Conservation (phyloP, 2,329 filamentous ascomycete genomes). For the Fusarium citri region DNA sequence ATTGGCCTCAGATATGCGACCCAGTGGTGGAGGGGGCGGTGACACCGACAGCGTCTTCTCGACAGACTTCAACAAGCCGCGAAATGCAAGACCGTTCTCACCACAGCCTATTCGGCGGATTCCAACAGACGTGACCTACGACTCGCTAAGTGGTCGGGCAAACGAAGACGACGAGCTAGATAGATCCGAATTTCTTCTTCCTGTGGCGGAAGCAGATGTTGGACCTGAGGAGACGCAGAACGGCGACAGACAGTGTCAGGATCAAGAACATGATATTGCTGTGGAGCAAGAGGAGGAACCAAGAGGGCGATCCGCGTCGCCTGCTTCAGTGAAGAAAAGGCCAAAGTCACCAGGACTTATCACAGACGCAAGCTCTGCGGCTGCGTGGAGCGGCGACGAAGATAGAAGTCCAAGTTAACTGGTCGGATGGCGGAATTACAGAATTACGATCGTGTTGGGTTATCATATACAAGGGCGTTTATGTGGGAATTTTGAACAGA, state of each 20-base stretch:
- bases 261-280: neutral
- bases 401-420: slow-evolving; percentile 14
- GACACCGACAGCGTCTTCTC: slow-evolving; percentile 66
- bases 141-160: slow-evolving; percentile 50
- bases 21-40: slow-evolving; percentile 52
- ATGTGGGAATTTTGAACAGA: slow-evolving; percentile 33
- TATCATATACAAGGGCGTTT: slow-evolving; percentile 41
- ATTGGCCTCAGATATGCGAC: slow-evolving; percentile 51
- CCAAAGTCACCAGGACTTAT: slow-evolving; percentile 45
- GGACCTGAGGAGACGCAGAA: slow-evolving; percentile 25
- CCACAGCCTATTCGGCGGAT: slow-evolving; percentile 63
- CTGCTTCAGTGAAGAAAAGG: slow-evolving; percentile 27
- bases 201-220: slow-evolving; percentile 38
- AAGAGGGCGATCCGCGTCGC: slow-evolving; percentile 31
- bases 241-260: neutral
- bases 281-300: slow-evolving; percentile 26
- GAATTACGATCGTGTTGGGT: slow-evolving; percentile 2
- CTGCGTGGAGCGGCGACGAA: slow-evolving; percentile 39
- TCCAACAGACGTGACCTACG: slow-evolving; percentile 56
- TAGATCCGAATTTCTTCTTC: slow-evolving; percentile 38
- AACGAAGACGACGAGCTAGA: slow-evolving; percentile 38
- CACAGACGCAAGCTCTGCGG: slow-evolving; percentile 47
- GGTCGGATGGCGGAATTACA: neutral
- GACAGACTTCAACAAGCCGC: slow-evolving; percentile 64
- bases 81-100: slow-evolving; percentile 69